Conservation (phyloP, 805 yeast genomes). For the Wickerhamiella occidentalis region DNA sequence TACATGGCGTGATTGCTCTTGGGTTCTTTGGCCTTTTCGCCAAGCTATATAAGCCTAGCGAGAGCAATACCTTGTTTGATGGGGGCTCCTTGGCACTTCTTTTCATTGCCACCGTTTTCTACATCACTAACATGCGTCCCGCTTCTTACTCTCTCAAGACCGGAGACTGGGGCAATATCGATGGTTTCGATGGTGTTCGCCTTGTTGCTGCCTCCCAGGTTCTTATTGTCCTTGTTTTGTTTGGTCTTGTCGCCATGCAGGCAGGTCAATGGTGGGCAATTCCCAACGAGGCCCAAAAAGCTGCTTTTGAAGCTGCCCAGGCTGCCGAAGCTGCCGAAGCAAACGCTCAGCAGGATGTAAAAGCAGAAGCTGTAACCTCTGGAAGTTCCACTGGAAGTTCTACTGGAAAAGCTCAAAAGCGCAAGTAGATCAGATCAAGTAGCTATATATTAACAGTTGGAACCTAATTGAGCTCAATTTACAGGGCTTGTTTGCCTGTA, state of each 20-base stretch:
- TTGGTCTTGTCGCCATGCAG: slow-evolving; percentile 77
- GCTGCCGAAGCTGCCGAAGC: slow-evolving; percentile 16
- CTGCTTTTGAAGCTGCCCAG: slow-evolving; percentile 13
- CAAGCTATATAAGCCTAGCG: slow-evolving; percentile 77
- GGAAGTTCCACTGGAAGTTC: neutral
- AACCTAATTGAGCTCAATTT: neutral
- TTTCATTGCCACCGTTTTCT: slow-evolving; percentile 63
- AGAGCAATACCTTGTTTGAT: slow-evolving; percentile 76
- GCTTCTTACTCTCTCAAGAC: slow-evolving; percentile 59
- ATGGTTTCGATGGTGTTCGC: slow-evolving; percentile 69
- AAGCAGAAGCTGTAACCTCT: slow-evolving; percentile 7
- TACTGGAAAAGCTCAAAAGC: slow-evolving; percentile 7
- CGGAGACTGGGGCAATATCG: slow-evolving; percentile 92
- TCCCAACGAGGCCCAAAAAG: slow-evolving; percentile 17
- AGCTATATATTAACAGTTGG: neutral
- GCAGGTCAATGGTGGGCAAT: slow-evolving; percentile 76
- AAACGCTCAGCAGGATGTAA: slow-evolving; percentile 11
- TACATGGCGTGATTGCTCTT: slow-evolving; percentile 48
- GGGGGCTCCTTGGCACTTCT: slow-evolving; percentile 71
- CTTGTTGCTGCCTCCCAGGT: slow-evolving; percentile 85
- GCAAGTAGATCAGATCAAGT: slow-evolving; percentile 9
- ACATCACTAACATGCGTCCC: slow-evolving; percentile 71
- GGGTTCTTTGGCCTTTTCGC: slow-evolving; percentile 65
- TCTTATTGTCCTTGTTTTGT: slow-evolving; percentile 54
- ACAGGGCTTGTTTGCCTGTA: too few relatives aligned